Base-by-base conservation (phyloP, 1,284 basidiomycete species). In the Moesziomyces sp. region DNA sequence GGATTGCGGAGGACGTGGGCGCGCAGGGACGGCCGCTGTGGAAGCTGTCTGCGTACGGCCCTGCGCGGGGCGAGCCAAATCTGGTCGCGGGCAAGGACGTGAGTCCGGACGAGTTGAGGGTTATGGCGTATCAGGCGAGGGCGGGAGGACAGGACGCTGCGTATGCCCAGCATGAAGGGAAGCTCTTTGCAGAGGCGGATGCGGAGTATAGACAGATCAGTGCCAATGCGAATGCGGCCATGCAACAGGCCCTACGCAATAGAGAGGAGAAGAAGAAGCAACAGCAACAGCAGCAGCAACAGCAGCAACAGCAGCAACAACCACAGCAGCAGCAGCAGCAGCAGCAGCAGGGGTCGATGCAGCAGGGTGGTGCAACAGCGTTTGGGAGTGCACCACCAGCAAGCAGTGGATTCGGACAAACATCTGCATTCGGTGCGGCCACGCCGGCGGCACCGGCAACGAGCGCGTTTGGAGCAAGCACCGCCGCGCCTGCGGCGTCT, bases 1-100 rank as follows among this genome's bases (percentile, higher is more conserved):
- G 45, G 11, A 66, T 76, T 30, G 55, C 60, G 8, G 74, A 76
- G 24, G 74, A 76, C 45, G 52, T 76, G 9, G 74, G 73, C 3
- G 53, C 73, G 19, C 56, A 71, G 18, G 73, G 73, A 18, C 85
- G 84, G 5, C 94, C 94, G 0, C 58, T 88, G 8, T 97, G 92
- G 91, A 90, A 91, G n/a, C 85, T 95, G 0, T 90, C 92, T 0
- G 91, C 89, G 0, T 97, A 92, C 82, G 93, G 88, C 0, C 89
- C 92, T 23, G 89, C 90, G 0, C 94, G 94, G 80, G 83, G 88
- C 56, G 92, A 94, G 76, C 90, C 90, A 0, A 89, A 88, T 49
- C 77, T 96, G 7, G 84, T 97, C 18, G 71, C 84, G 5, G 90
- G 89, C 1, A 85, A 91, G 33, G 94, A 97, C 77, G 86, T 91